Evolutionary conservation across 108 stramenopile genomes (phyloP).

Genomic region (Pseudonitzschia multiseries): DNA sequence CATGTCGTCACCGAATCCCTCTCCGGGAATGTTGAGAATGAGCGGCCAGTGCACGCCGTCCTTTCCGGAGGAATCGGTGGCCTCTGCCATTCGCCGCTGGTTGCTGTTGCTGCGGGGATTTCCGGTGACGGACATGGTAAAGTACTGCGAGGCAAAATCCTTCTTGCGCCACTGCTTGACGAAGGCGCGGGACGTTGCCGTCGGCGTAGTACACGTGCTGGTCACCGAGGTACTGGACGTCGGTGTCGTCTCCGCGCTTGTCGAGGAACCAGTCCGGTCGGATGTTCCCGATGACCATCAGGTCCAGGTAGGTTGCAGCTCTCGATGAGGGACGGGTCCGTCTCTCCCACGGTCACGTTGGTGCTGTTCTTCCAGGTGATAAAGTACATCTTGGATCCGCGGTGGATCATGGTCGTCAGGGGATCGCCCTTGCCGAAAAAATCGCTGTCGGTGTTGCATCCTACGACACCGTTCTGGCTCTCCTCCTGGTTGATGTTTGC

Average conservation of each 20-base stretch:
- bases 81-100: background rate
- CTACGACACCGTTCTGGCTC: slow-evolving; percentile 22
- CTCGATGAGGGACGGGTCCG: slow-evolving; percentile 39
- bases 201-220: slow-evolving; percentile 47
- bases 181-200: slow-evolving; percentile 27
- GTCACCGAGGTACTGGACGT: slow-evolving; percentile 50
- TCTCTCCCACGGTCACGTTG: slow-evolving; percentile 35
- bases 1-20: slow-evolving; percentile 53
- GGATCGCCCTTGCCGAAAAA: slow-evolving; percentile 16
- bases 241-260: slow-evolving; percentile 43
- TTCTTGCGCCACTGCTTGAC: slow-evolving; percentile 62
- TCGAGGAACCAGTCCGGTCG: slow-evolving; percentile 56
- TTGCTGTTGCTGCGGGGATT: slow-evolving; percentile 13
- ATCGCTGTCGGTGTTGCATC: slow-evolving; percentile 24
- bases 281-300: slow-evolving; percentile 50
- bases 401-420: slow-evolving; percentile 53
- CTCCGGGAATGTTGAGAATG: slow-evolving; percentile 47
- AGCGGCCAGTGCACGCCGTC: slow-evolving; percentile 44
- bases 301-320: slow-evolving; percentile 32
- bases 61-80: background rate
- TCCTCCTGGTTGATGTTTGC: slow-evolving; percentile 29
- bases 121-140: slow-evolving; percentile 40
- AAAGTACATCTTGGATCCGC: slow-evolving; percentile 47
- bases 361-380: slow-evolving; percentile 33
- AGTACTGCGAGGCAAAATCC: slow-evolving; percentile 56